A percentile compares a stretch with the other conserved stretches of the same genome.
phyloP scores from a whole-genome alignment of 2,329 filamentous ascomycete species.

The Xylaria digitata region DNA sequence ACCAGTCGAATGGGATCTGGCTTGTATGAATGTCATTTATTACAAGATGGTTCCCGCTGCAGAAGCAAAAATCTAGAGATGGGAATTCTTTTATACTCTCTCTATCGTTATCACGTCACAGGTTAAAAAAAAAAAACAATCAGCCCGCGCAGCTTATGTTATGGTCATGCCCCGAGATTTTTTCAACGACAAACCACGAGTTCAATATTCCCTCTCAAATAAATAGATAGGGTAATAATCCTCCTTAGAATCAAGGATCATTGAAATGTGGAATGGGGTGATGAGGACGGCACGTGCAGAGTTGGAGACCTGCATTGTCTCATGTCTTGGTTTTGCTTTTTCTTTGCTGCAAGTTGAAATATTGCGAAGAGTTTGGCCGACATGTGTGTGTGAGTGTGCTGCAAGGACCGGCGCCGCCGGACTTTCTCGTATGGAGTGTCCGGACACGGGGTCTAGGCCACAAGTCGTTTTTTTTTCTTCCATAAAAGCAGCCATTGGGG shows the following conservation, averaged over 20 bases:
- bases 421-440: slow-evolving; percentile 20
- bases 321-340: neutral
- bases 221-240: too few species aligned
- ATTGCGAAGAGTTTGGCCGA: slow-evolving; percentile 2
- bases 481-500: neutral
- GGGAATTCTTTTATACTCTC: too few species aligned
- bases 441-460: slow-evolving; percentile 8
- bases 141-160: neutral
- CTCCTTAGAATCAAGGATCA: neutral
- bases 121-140: too few species aligned
- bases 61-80: neutral
- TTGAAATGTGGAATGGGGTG: neutral
- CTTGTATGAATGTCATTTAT: neutral
- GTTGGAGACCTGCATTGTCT: slow-evolving; percentile 11
- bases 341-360: neutral
- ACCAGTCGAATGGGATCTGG: neutral
- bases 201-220: too few species aligned
- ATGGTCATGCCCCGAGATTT: too few species aligned
- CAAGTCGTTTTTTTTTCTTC: neutral
- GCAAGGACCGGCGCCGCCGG: slow-evolving; percentile 17
- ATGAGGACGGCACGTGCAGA: neutral
- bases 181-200: too few species aligned
- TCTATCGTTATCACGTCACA: neutral
- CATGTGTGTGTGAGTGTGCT: slow-evolving; percentile 15
- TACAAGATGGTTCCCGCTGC: neutral